These are phyloP conservation scores for Cardiosporidium cionae DNA, from an alignment of 169 alveolate species.

Conservation along the genomic window DNA sequence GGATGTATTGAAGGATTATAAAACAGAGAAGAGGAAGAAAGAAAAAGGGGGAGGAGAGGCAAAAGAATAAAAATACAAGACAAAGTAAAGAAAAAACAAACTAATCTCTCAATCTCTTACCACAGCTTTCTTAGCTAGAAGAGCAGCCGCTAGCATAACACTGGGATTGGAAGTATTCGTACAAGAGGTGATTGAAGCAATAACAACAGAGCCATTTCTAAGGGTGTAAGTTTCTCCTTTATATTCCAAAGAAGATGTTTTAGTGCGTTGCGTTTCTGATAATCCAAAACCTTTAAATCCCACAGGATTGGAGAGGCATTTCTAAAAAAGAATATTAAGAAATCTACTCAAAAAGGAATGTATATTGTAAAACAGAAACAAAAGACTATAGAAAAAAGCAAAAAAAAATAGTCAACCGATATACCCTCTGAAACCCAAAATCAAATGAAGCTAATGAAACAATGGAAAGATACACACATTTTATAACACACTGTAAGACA, in stretches of 20 bases:
- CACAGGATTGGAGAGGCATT: conserved; percentile 49
- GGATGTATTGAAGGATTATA: not conserved
- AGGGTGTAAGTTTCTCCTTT: conserved; percentile 18
- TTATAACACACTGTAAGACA: too few species aligned
- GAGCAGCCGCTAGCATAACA: conserved; percentile 94
- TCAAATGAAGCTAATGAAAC: too few species aligned
- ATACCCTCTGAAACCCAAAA: too few species aligned
- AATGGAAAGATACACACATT: too few species aligned
- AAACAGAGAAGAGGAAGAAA: not conserved
- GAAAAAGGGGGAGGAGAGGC: not conserved
- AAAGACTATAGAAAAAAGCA: too few species aligned
- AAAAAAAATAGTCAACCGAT: too few species aligned
- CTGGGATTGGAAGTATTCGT: conserved; percentile 94
- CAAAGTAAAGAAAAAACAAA: conserved; percentile 84
- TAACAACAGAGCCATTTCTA: conserved; percentile 82
- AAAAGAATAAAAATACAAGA: conserved; percentile 57
- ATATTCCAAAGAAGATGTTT: conserved; percentile 1
- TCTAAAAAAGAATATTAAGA: too few species aligned
- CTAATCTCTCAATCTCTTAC: conserved; percentile 80
- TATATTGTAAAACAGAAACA: too few species aligned
- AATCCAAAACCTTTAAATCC: conserved; percentile 78
- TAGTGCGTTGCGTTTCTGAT: conserved; percentile 2
- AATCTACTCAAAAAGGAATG: too few species aligned
- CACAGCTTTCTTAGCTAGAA: conserved; percentile 86
- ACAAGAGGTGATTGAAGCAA: conserved; percentile 93